Percentiles rank a stretch among this genome's conserved stretches.
phyloP scores from a whole-genome alignment of 169 alveolate genomes.

The Plasmodium malariae region DNA sequence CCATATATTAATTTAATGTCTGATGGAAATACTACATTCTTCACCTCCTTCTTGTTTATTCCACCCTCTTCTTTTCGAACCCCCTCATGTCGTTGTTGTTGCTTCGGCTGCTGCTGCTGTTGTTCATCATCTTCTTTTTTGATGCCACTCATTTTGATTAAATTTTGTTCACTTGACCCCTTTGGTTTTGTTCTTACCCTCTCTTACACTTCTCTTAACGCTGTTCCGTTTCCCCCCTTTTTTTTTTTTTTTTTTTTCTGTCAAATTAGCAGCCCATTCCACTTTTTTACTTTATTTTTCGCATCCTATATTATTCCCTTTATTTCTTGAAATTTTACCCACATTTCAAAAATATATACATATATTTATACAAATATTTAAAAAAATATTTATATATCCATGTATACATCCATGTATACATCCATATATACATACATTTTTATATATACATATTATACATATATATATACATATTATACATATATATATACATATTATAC shows the following conservation, averaged over 20 bases:
- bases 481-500: no score
- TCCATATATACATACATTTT: no score
- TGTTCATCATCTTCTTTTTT: neutral
- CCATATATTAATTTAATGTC: slow-evolving; percentile 57
- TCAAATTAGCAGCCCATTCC: neutral
- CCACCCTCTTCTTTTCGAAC: neutral
- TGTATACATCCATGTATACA: no score
- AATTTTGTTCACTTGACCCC: neutral
- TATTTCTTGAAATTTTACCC: no score
- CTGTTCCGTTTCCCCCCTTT: slow-evolving; percentile 7
- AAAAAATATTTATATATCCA: no score
- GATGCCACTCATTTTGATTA: neutral
- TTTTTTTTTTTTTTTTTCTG: neutral
- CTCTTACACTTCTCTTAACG: neutral
- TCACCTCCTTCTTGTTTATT: neutral
- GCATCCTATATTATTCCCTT: neutral
- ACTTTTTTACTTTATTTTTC: neutral
- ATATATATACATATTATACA: no score
- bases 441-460: no score
- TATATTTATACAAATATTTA: no score
- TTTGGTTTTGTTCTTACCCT: neutral
- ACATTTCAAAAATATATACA: no score
- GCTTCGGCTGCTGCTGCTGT: neutral
- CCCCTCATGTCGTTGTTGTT: neutral
- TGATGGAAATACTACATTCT: slow-evolving; percentile 35